A percentile compares a stretch with the other conserved stretches of the same genome.
Evolutionary conservation across 306 rosid species (phyloP).

Genomic region (Morella rubra): DNA sequence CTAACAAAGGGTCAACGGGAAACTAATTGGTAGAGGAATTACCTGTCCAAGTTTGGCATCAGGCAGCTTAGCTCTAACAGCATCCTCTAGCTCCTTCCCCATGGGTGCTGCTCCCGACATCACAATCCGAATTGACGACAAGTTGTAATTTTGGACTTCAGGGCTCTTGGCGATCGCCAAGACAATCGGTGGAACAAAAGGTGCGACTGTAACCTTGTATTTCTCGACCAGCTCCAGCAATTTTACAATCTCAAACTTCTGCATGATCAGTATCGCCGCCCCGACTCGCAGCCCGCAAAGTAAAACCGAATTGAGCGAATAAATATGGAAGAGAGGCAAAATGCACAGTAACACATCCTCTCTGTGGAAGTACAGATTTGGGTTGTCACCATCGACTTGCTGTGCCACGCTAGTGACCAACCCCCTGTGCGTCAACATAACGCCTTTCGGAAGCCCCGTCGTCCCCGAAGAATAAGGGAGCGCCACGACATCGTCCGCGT

Average conservation of each 20-base stretch:
- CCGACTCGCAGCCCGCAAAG: conserved; percentile 67
- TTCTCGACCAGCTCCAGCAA: conserved; percentile 45
- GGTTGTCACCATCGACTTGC: conserved; percentile 76
- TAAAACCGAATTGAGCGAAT: conserved; percentile 65
- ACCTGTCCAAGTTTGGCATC: conserved; percentile 73
- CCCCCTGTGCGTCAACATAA: conserved; percentile 67
- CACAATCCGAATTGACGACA: conserved; percentile 65
- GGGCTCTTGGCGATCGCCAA: conserved; percentile 60
- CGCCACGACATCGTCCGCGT: conserved; percentile 70
- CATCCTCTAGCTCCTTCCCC: conserved; percentile 64
- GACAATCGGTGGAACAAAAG: conserved; percentile 77
- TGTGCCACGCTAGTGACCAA: conserved; percentile 69
- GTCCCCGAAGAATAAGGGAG: conserved; percentile 83
- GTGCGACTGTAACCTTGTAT: conserved; percentile 59
- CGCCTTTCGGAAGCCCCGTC: conserved; percentile 72
- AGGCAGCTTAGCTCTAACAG: conserved; percentile 57
- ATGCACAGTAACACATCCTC: conserved; percentile 75
- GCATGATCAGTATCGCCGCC: conserved; percentile 62
- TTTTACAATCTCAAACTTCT: conserved; percentile 51
- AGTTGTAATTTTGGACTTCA: conserved; percentile 39
- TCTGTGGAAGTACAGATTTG: conserved; percentile 44
- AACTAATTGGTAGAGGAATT: background rate
- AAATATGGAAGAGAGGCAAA: conserved; percentile 79
- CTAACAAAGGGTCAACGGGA: no score
- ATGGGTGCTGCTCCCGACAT: conserved; percentile 82